Evolutionary conservation across 2,329 filamentous ascomycete genomes (phyloP), one percentile per base, ranked within the genome.

Genomic region (Penicillium crustosum): DNA sequence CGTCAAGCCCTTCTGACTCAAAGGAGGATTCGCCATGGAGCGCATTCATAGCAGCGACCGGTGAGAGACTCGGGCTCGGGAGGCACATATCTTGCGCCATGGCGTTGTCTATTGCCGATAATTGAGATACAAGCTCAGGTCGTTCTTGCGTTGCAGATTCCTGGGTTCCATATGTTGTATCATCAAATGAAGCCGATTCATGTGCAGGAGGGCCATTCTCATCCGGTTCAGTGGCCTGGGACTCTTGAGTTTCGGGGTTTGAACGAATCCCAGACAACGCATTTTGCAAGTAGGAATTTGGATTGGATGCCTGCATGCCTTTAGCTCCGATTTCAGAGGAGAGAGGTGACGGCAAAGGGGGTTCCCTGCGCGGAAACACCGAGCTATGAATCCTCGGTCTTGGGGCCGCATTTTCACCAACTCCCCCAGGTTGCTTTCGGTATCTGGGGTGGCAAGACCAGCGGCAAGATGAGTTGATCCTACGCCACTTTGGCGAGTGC

Each of bases 11-110:
- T 56, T 77, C 75, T 7, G 73, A 76, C 17, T 76, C 75, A 35
- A 76, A 77, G 4, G 76, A 76, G n/a, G 73, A 76, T 45, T 77
- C 77, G 55, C 68, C 69, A 54, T 77, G 72, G 49, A 76, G 66
- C 70, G 70, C 81, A 81, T 66, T 93, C 89, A 66, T 91, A 58
- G 95, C 85, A 6, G 93, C 95, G 39, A 89, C 86, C 4, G 94
- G 94, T 27, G 94, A 99, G 56, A 99, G 78, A 69, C 94, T 93
- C 35, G 94, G 94, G 73, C 94, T 99, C 52, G 94, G 94, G 61
- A 99, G 81, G 75, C 91, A 97, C 63, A 91, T 91, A 79, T 97
- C 93, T 72, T 94, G 90, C 39, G 88, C 87, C 56, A 87, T 85
- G 54, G 88, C 83, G 47, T 86, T 89, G 68, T 92, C 87, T 49